Base-by-base conservation (phyloP, 1,139 yeast genomes). In the Geotrichum klebahnii region DNA sequence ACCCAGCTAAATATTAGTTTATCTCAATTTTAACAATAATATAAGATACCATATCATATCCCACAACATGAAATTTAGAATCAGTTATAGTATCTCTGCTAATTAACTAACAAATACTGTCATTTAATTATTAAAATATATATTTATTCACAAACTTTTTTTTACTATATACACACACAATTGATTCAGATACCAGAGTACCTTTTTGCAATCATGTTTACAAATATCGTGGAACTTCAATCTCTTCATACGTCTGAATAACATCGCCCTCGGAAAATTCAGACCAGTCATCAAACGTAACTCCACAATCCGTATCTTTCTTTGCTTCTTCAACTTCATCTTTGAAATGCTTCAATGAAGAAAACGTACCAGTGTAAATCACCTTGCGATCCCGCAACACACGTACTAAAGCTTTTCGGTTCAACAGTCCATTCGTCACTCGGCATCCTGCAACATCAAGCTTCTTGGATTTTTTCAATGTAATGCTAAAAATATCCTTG, bases 281-380 rank as follows among this genome's bases (percentile, higher is more conserved):
- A 36, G 81, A 82, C 82, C 90, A 89, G 26, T 65, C 66, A 1
- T 77, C 82, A 60, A 92, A 82, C 0, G 89, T 71, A 37, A 92
- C 65, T 47, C 98, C 98, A 72, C 97, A 92, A 60, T 92, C 98
- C 37, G 78, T 77, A 28, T 96, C 97, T 69, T 87, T 89, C 53
- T 80, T 80, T 6, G 86, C 86, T 60, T 85, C 94, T 1, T 71
- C 61, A 3, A 84, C 85, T 60, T 86, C 95, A 46, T 87, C 92
- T 65, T 88, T 89, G 52, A 81, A 82, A 57, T 85, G 89, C 67
- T 87, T 89, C 67, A 92, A 74, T 3, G 94, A 81, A 1, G 82
- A 77, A 19, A 92, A 68, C 10, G 73, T 72, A 2, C 98, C 98
- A 47, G 76, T 76, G 66, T 72, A 87, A 1, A 92, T 69, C 5